Base-by-base conservation (phyloP, 1,284 basidiomycete genomes). In the Ganoderma meredithae region DNA sequence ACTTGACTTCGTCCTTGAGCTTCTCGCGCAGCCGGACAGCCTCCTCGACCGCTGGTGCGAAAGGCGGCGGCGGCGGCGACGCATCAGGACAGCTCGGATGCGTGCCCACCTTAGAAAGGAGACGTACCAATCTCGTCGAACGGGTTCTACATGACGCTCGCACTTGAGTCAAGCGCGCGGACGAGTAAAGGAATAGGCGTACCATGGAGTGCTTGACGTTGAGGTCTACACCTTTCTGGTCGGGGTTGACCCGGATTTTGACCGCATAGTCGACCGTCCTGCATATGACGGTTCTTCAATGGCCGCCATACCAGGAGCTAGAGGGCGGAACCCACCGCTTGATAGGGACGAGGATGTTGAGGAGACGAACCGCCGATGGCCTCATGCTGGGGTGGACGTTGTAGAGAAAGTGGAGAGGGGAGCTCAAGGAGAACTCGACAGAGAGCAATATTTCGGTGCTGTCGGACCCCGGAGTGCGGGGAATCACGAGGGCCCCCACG, bases 181-280 rank as follows among this genome's bases (percentile, higher is more conserved):
- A 65, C 44, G 3, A 39, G 33, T 43, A 31, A 58, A 19, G 22
- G 3, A 15, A 22, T 15, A 52, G 22, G 74, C 90, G 75, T 74
- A 96, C 96, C 96, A 98, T 98, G 1, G 95, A 97, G 82, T 98
- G 96, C 86, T 98, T 98, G 74, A 97, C 96, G 80, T 92, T 95
- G 64, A 93, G 91, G 85, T 98, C 96, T 60, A 98, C 90, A 22
- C 95, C 96, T 64, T 95, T 97, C 78, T 96, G 93, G 74, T 93
- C 90, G 8, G 94, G 88, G 79, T 96, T 96, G 63, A 98, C 94
- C 62, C 96, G 93, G 83, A 98, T 97, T 85, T 98, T 98, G 82
- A 95, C 93, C 5, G 93, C 91, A 85, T 94, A 97, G 82, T 91
- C 89, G 39, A 93, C 89, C 68, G 91, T 89, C 73, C 92, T 93